Percentiles rank a stretch among this genome's conserved stretches.
These are phyloP conservation scores for Aspergillus mulundensis DNA, from an alignment of 495 filamentous ascomycete species.

Conservation along the genomic window DNA sequence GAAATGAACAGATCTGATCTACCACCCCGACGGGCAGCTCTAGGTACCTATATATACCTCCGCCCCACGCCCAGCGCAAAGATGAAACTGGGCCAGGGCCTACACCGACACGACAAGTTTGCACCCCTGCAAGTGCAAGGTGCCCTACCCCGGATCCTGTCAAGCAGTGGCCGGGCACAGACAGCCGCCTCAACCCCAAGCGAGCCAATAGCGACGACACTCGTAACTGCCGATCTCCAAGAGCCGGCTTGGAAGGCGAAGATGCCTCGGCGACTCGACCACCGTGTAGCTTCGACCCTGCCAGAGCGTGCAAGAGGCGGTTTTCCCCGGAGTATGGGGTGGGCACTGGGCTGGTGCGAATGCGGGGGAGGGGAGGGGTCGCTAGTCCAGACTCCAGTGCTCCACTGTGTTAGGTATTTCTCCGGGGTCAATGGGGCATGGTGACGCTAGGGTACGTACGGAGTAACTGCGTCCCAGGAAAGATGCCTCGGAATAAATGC, in stretches of 20 bases:
- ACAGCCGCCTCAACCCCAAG: neutral
- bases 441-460: too few species aligned
- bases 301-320: neutral
- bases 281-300: too few species aligned
- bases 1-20: neutral
- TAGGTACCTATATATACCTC: too few species aligned
- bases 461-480: neutral
- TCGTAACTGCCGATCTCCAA: conserved; percentile 7
- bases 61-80: too few species aligned
- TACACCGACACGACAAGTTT: too few species aligned
- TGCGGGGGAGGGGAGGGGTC: neutral
- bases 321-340: conserved; percentile 1
- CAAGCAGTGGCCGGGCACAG: neutral
- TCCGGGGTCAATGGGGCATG: too few species aligned
- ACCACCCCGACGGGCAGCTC: too few species aligned
- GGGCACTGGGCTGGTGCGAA: neutral
- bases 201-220: neutral
- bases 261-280: conserved; percentile 15
- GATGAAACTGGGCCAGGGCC: too few species aligned
- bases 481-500: neutral
- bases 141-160: too few species aligned
- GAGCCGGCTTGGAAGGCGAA: conserved; percentile 16
- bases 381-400: too few species aligned
- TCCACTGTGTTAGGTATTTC: too few species aligned
- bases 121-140: too few species aligned